Conservation (phyloP, 2,329 filamentous ascomycete genomes). For the Talaromyces sp. region DNA sequence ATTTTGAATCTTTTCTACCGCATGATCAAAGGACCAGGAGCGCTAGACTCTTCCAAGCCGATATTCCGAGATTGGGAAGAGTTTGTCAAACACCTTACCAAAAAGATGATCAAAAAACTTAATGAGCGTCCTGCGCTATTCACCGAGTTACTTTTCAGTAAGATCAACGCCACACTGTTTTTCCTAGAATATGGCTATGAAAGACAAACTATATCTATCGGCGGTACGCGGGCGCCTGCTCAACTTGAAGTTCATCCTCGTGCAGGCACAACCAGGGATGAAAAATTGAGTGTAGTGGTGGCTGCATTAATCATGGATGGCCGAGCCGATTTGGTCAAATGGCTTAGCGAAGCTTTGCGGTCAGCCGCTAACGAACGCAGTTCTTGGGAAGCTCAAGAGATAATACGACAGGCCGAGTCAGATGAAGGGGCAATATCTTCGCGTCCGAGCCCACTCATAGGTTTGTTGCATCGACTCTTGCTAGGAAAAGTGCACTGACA, state of each 20-base stretch:
- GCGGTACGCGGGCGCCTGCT: slow-evolving; percentile 66
- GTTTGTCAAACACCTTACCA: slow-evolving; percentile 77
- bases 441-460: slow-evolving; percentile 30
- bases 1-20: slow-evolving; percentile 83
- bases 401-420: slow-evolving; percentile 52
- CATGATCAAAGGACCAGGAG: slow-evolving; percentile 85
- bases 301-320: slow-evolving; percentile 76
- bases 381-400: slow-evolving; percentile 71
- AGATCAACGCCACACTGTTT: slow-evolving; percentile 75
- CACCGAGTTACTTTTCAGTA: slow-evolving; percentile 92
- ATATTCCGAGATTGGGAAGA: slow-evolving; percentile 88
- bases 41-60: slow-evolving; percentile 63
- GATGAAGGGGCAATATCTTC: slow-evolving; percentile 23
- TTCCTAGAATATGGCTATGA: slow-evolving; percentile 91
- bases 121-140: slow-evolving; percentile 80
- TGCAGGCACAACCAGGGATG: slow-evolving; percentile 59
- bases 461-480: slow-evolving; percentile 43
- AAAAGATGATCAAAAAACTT: slow-evolving; percentile 77
- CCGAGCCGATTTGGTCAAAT: slow-evolving; percentile 70
- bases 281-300: slow-evolving; percentile 76
- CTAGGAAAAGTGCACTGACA: slow-evolving; percentile 22
- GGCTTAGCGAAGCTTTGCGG: slow-evolving; percentile 71
- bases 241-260: slow-evolving; percentile 78
- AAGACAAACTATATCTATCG: slow-evolving; percentile 65
- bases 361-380: slow-evolving; percentile 69